A percentile compares a stretch with the other conserved stretches of the same genome.
These are phyloP conservation scores for Coniosporium tulheliwenetii DNA, from an alignment of 2,329 filamentous ascomycete genomes.

Conservation along the genomic window DNA sequence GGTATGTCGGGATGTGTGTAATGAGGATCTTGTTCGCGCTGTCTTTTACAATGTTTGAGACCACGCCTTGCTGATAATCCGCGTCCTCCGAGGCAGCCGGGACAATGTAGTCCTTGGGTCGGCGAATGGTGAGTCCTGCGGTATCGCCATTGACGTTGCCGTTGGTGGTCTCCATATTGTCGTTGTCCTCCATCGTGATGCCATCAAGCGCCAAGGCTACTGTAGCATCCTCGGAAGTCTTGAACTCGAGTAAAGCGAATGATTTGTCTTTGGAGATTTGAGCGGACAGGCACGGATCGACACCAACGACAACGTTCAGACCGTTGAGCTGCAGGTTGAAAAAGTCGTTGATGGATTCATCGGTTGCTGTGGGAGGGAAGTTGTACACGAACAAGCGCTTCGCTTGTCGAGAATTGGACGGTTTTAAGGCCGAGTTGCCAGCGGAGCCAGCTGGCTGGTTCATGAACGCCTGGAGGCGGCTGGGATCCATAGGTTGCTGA, in stretches of 20 bases:
- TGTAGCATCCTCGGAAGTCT: constrained; percentile 72
- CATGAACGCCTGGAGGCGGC: constrained; percentile 88
- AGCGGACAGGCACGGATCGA: constrained; percentile 71
- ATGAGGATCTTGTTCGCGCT: constrained; percentile 92
- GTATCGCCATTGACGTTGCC: constrained; percentile 36
- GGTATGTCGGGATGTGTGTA: constrained; percentile 72
- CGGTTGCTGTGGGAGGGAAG: constrained; percentile 54
- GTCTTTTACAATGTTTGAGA: constrained; percentile 73
- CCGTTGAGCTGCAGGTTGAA: constrained; percentile 96
- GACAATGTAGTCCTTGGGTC: constrained; percentile 95
- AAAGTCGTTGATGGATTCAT: constrained; percentile 64
- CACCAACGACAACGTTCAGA: constrained; percentile 74
- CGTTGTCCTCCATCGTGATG: constrained; percentile 67
- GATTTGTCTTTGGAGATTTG: constrained; percentile 64
- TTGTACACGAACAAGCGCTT: constrained; percentile 86
- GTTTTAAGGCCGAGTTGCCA: constrained; percentile 69
- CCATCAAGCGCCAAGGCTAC: constrained; percentile 82
- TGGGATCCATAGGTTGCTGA: constrained; percentile 89
- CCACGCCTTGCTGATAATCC: constrained; percentile 57
- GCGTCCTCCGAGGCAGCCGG: constrained; percentile 62
- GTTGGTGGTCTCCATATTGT: constrained; percentile 33
- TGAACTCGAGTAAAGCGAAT: constrained; percentile 87
- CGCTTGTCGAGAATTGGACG: constrained; percentile 82
- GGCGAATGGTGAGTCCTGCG: constrained; percentile 56
- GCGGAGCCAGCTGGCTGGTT: constrained; percentile 63